These are phyloP conservation scores for Eucalyptus erythrocorys DNA, from an alignment of 345 rosid genomes.

Conservation along the genomic window DNA sequence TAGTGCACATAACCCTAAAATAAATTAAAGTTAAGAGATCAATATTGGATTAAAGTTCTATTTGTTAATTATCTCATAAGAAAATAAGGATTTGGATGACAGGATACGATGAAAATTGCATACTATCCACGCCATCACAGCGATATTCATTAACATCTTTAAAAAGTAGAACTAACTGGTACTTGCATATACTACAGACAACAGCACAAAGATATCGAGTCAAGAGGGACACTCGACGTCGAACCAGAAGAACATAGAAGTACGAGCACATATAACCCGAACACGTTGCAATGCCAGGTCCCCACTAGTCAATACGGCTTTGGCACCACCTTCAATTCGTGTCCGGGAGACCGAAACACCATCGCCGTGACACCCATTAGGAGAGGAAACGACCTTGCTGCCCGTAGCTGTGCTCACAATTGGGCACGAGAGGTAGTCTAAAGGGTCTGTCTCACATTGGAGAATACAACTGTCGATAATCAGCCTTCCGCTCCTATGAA, in stretches of 20 bases:
- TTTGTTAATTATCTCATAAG: not conserved
- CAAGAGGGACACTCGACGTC: constrained; percentile 45
- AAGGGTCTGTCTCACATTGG: constrained; percentile 70
- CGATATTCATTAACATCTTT: not conserved
- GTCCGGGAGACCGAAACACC: constrained; percentile 63
- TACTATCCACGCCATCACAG: not conserved
- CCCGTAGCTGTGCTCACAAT: constrained; percentile 67
- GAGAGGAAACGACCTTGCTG: constrained; percentile 10
- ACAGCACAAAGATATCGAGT: not conserved
- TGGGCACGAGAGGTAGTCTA: constrained; percentile 87
- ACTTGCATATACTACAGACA: not conserved
- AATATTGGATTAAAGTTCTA: too few species aligned
- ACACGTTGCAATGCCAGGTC: constrained; percentile 77
- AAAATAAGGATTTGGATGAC: not conserved
- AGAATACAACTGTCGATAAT: constrained; percentile 88
- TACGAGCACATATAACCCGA: constrained; percentile 67
- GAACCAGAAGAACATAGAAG: constrained; percentile 80
- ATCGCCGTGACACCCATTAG: constrained; percentile 22
- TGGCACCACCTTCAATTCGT: constrained; percentile 88
- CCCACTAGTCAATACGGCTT: constrained; percentile 74
- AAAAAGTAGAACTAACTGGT: not conserved
- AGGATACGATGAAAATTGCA: not conserved
- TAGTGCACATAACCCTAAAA: too few species aligned
- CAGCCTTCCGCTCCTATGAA: constrained; percentile 79
- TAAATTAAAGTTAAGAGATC: too few species aligned